Base-by-base conservation (phyloP, 148 eudicot genomes). In the Rhododendron mucronatum region DNA sequence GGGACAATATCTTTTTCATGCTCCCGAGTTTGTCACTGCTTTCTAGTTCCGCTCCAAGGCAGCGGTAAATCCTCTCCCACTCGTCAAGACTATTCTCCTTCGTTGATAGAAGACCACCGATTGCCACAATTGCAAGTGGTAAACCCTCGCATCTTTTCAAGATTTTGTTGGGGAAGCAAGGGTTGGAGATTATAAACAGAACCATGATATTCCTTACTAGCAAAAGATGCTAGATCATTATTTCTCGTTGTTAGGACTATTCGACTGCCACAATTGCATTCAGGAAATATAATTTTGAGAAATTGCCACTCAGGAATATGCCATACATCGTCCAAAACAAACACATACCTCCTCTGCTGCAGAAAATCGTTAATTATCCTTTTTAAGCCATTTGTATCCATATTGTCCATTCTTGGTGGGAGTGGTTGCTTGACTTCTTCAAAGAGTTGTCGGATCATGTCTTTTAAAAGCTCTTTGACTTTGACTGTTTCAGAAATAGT, bases 71-170 rank as follows among this genome's bases (percentile, higher is more conserved):
- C 78, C 7, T 74, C 2, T 74, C 45, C 78, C 78, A 74, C 41
- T 74, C 78, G 35, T 74, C 78, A 4, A 74, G 16, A 6, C 44
- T 65, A 11, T 63, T 50, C 10, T 83, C 65, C 18, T 61, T 8
- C 39, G 11, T 59, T 0, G 88, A 39, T 51, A 87, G 47, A 13
- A 83, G 73, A 3, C 86, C 85, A 21, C 87, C 63, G 37, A 88
- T 85, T 57, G 83, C 77, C 28, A 85, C 80, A 48, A 88, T 88
- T 4, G 87, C 85, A 18, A 57, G 78, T 47, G 78, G 87, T 69
- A 86, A 81, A 3, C 84, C 84, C 10, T 53, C 73, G 12, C 87
- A 86, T 37, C 21, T 81, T 78, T 26, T 61, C 23, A 82, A 37
- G 39, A 86, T 82, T 1, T 47, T 57, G 39, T 1, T 59, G 10